Percentiles rank a stretch among this genome's conserved stretches.
phyloP scores from a whole-genome alignment of 441 rosid species.

The Syzygium malaccense region DNA sequence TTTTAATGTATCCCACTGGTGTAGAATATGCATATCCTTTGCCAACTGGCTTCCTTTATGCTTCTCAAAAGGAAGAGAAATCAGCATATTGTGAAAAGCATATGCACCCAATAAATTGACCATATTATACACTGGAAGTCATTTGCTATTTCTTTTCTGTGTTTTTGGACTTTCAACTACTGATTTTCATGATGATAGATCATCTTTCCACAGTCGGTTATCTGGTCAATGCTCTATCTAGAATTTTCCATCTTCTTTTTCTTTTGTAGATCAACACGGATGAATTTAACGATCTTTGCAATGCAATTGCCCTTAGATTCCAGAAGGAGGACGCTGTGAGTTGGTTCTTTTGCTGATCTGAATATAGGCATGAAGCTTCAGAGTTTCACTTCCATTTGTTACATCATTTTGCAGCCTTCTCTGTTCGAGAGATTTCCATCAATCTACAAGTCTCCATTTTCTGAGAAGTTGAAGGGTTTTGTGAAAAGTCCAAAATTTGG shows the following conservation, averaged over 20 bases:
- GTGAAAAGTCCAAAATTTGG: conserved; percentile 72
- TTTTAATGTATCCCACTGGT: not conserved
- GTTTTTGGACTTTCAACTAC: not conserved
- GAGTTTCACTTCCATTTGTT: conserved; percentile 2
- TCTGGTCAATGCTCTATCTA: not conserved
- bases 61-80: not conserved
- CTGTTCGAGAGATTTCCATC: conserved; percentile 52
- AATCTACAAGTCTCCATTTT: conserved; percentile 54
- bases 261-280: conserved; percentile 66
- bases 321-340: conserved; percentile 92
- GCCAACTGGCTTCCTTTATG: not conserved
- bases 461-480: conserved; percentile 66
- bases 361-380: not conserved
- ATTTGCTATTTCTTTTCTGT: not conserved
- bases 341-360: conserved; percentile 11
- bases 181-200: not conserved
- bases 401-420: conserved; percentile 56
- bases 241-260: conserved; percentile 7
- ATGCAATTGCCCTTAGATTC: conserved; percentile 90
- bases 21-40: not conserved
- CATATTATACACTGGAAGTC: not conserved
- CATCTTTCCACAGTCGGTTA: not conserved
- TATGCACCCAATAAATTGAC: not conserved
- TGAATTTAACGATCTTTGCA: conserved; percentile 91
- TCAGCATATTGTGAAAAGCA: not conserved